Conservation (phyloP, 768 basidiomycete genomes). For the Tylopilus intermedius region DNA sequence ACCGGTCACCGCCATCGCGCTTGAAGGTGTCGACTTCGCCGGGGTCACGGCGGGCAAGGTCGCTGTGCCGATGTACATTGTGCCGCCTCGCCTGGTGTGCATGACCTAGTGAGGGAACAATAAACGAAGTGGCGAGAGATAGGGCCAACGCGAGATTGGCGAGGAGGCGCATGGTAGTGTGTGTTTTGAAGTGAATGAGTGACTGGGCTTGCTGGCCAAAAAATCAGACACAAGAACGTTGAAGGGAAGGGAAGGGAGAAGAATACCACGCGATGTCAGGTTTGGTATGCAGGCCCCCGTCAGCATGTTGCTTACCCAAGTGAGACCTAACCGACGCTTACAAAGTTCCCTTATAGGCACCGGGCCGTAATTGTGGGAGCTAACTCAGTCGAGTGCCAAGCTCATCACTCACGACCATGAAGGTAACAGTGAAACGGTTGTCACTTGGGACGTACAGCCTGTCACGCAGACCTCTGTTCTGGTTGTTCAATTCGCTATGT, state of each 20-base stretch:
- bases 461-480: too few species aligned
- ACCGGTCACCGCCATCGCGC: constrained; percentile 21
- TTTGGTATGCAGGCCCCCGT: background rate
- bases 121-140: constrained; percentile 15
- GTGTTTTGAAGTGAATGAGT: constrained; percentile 15
- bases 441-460: too few species aligned
- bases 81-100: constrained; percentile 21
- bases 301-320: constrained; percentile 8
- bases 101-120: constrained; percentile 17
- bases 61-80: constrained; percentile 19
- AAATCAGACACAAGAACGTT: constrained; percentile 7
- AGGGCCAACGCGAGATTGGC: constrained; percentile 18
- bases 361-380: too few species aligned
- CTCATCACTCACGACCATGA: too few species aligned
- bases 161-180: constrained; percentile 21
- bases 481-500: too few species aligned
- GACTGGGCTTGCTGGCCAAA: constrained; percentile 10
- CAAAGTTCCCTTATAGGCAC: too few species aligned
- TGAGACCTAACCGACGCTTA: background rate
- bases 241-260: background rate
- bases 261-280: background rate
- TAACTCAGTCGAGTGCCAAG: too few species aligned
- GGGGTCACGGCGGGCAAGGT: constrained; percentile 23
- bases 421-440: too few species aligned
- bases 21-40: constrained; percentile 21